These are phyloP conservation scores for Solanum hybrid DNA, from an alignment of 305 asterid genomes.

Conservation along the genomic window DNA sequence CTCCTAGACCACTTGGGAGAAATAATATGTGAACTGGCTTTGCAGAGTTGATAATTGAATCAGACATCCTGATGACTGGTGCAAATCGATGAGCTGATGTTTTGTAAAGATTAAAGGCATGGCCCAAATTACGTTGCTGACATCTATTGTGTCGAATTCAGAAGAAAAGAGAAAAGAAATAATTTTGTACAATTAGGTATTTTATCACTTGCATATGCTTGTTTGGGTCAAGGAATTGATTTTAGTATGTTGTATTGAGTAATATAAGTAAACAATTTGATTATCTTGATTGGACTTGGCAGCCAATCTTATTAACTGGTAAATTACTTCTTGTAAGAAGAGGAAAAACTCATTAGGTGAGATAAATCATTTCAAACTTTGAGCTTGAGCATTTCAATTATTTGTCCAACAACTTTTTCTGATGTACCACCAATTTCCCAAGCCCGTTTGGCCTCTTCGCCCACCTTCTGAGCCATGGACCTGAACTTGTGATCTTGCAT, in stretches of 20 bases:
- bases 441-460: constrained; percentile 24
- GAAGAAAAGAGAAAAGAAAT: background rate
- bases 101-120: background rate
- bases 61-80: background rate
- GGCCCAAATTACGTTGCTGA: background rate
- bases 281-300: background rate
- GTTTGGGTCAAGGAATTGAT: constrained; percentile 15
- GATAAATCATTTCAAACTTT: background rate
- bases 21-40: constrained; percentile 22
- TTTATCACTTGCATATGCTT: background rate
- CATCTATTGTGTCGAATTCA: background rate
- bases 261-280: background rate
- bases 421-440: constrained; percentile 24
- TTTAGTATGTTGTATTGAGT: background rate
- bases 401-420: background rate
- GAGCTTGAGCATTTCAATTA: constrained; percentile 8
- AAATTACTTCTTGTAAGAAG: background rate
- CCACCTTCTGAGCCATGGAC: constrained; percentile 18
- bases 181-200: background rate
- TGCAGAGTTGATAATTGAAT: background rate
- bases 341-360: background rate
- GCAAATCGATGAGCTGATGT: background rate
- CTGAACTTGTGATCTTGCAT: constrained; percentile 16
- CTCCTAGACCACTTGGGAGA: constrained; percentile 27
- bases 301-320: background rate